Conservation (phyloP, 2,329 filamentous ascomycete species). For the Colletotrichum sp. region DNA sequence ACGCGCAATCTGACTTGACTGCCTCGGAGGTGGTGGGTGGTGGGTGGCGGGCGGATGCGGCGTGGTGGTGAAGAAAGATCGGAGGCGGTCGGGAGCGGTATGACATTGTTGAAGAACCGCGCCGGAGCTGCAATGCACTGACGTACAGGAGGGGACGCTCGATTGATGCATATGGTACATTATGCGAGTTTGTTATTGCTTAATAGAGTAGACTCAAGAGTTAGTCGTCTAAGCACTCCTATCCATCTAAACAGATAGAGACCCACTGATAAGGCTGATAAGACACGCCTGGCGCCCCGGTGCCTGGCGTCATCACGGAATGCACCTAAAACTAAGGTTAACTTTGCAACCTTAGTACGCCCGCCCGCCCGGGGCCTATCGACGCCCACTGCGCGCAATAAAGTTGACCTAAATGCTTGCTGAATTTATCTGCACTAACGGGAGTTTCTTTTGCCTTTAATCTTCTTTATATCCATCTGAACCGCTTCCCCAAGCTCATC, state of each 20-base stretch:
- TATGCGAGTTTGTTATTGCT: background rate
- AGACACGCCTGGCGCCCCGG: background rate
- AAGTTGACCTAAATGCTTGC: conserved; percentile 4
- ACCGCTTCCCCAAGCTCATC: background rate
- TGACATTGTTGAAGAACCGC: conserved; percentile 16
- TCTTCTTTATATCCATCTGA: conserved; percentile 5
- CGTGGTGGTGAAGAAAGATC: conserved; percentile 11
- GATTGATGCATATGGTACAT: background rate
- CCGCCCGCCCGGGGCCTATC: background rate
- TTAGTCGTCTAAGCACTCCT: background rate
- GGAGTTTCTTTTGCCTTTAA: conserved; percentile 9
- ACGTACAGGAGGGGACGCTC: background rate
- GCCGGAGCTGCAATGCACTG: conserved; percentile 6
- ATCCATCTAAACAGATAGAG: background rate
- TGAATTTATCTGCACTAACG: background rate
- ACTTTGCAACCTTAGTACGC: background rate
- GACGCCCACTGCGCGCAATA: background rate
- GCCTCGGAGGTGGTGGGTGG: background rate
- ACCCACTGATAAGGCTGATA: background rate
- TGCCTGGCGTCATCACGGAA: background rate
- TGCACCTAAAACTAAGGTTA: background rate
- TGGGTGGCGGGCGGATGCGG: background rate
- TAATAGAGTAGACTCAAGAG: background rate
- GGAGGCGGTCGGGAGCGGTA: background rate
- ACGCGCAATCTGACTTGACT: background rate